Evolutionary conservation across 2,329 filamentous ascomycete species (phyloP).

Genomic region (Paecilomyces sp.): DNA sequence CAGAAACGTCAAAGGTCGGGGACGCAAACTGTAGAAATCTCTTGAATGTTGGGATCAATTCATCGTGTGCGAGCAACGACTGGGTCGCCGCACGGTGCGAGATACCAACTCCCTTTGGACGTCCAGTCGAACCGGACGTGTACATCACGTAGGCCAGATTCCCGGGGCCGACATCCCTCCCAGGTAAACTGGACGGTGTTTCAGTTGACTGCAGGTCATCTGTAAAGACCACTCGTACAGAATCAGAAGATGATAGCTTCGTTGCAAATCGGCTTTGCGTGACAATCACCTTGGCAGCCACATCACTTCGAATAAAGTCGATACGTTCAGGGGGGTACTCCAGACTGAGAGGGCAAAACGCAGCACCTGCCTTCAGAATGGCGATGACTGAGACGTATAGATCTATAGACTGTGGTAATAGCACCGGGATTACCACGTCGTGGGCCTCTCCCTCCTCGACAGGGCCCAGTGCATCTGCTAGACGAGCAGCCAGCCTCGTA

Average conservation of each 20-base stretch:
- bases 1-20: conserved; percentile 87
- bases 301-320: conserved; percentile 72
- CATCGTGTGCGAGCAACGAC: conserved; percentile 72
- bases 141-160: conserved; percentile 82
- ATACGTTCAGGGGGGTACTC: conserved; percentile 72
- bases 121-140: conserved; percentile 82
- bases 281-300: conserved; percentile 62
- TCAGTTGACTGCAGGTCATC: conserved; percentile 12
- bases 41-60: conserved; percentile 65
- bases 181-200: conserved; percentile 1
- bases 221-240: conserved; percentile 13
- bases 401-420: conserved; percentile 68
- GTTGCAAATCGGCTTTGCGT: conserved; percentile 41
- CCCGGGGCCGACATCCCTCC: conserved; percentile 17
- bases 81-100: conserved; percentile 76
- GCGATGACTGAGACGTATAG: conserved; percentile 74
- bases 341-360: conserved; percentile 76
- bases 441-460: conserved; percentile 3
- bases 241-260: conserved; percentile 13
- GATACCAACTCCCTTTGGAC: conserved; percentile 78
- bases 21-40: conserved; percentile 88
- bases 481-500: conserved; percentile 47
- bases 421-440: conserved; percentile 57
- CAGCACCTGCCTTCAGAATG: conserved; percentile 71
- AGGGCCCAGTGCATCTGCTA: conserved; percentile 26